Percentiles rank a stretch among this genome's conserved stretches.
Conservation (phyloP, 129 eudicot genomes). For the carrot (Daucus carota) region DH1_v3.0 NC_030383.2:14212001-14212500, state of each 20-base stretch:
- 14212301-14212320: conserved; percentile 24
- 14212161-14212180: background rate
- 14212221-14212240: background rate
- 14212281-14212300: background rate
- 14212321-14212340: conserved; percentile 57
- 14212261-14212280: background rate
- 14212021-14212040: too few species aligned
- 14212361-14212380: conserved; percentile 71
- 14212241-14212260: background rate
- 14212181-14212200: background rate
- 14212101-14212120: too few species aligned
- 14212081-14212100: too few species aligned
- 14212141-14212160: background rate
- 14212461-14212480: background rate
- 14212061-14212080: background rate
- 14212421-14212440: conserved; percentile 32
- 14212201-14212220: background rate
- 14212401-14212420: conserved; percentile 52
- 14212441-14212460: conserved; percentile 55
- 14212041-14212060: background rate
- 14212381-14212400: conserved; percentile 57
- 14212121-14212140: background rate
- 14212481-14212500: background rate
- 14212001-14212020: too few species aligned
- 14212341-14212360: conserved; percentile 56